Evolutionary conservation across 164 flowering plant species (phyloP), one percentile per base, ranked within the genome.

Genomic region (Saururus chinensis): DNA sequence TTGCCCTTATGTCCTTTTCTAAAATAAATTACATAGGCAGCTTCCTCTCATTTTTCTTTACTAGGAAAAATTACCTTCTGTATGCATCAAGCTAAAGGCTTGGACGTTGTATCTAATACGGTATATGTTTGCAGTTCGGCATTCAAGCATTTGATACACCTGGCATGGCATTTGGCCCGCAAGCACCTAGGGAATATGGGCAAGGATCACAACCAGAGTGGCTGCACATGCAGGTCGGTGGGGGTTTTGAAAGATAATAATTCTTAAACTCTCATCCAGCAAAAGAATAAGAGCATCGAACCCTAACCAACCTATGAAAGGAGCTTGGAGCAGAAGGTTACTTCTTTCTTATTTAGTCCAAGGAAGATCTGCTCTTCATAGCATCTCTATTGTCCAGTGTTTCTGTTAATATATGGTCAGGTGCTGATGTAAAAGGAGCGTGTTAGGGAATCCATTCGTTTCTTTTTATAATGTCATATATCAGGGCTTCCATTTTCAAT

Each of bases 221-320:
- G 92, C 79, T 93, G 57, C 95, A 87, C 65, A 89, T 88, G 97
- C 97, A 89, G 73, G 70, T 84, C 53, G 93, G 95, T 66, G 77
- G 84, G 45, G 76, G 70, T 72, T 87, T 85, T 66, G 88, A 83
- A 69, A 74, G 89, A 72, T 60, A 83, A 53, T 82, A 69, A 73
- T 57, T 41, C 35, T 63, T 21, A 53, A 19, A 54, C 37, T 40
- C 45, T 42, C 49, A 10, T 42, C 49, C 49, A 10, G 49, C 9
- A 10, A 42, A 42, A 42, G 42, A 42, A 42, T 42, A 42, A 42
- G 12, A 10, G 49, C 49, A 42, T 42, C 49, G 9, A 42, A 42
- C 49, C 49, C 49, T 42, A 14, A 42, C 9, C 17, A 10, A 42
- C 12, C 49, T 9, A 42, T 42, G 49, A 42, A 42, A 6, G 11